A percentile compares a stretch with the other conserved stretches of the same genome.
phyloP scores from a whole-genome alignment of 768 basidiomycete genomes.

The Lepiota venenata region DNA sequence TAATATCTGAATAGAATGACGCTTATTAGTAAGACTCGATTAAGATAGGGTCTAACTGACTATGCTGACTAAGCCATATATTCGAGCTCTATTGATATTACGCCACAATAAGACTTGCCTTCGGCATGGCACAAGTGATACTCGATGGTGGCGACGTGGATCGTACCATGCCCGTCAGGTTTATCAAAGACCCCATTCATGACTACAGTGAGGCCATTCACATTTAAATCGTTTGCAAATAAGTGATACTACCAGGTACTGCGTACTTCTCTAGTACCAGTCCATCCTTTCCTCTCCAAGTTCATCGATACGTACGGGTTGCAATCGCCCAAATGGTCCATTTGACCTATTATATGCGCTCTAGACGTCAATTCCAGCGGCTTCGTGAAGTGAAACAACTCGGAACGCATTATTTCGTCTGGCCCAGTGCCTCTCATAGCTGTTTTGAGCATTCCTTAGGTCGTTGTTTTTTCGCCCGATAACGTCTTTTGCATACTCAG shows the following conservation, averaged over 20 bases:
- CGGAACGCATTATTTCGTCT: constrained; percentile 72
- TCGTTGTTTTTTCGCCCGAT: constrained; percentile 23
- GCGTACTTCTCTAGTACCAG: constrained; percentile 26
- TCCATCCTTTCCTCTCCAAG: constrained; percentile 29
- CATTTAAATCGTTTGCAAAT: not conserved
- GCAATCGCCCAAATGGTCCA: not conserved
- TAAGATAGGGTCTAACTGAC: no score
- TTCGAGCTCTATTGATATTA: no score
- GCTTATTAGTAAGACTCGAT: no score
- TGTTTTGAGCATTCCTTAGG: constrained; percentile 86
- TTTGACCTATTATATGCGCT: not conserved
- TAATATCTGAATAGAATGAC: no score
- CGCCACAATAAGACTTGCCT: no score
- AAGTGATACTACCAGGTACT: not conserved
- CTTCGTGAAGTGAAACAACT: constrained; percentile 78
- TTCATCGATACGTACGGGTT: constrained; percentile 69
- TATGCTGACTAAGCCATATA: no score
- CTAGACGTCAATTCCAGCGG: constrained; percentile 73
- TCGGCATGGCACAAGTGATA: no score
- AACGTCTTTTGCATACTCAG: constrained; percentile 4
- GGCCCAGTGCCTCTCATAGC: constrained; percentile 76
- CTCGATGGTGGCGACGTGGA: not conserved
- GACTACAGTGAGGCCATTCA: constrained; percentile 10
- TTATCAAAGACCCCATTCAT: constrained; percentile 16
- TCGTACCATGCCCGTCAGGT: constrained; percentile 2